Conservation (phyloP, 192 early-diverging fungal genomes). For the Backusella parvicylindrica region DNA sequence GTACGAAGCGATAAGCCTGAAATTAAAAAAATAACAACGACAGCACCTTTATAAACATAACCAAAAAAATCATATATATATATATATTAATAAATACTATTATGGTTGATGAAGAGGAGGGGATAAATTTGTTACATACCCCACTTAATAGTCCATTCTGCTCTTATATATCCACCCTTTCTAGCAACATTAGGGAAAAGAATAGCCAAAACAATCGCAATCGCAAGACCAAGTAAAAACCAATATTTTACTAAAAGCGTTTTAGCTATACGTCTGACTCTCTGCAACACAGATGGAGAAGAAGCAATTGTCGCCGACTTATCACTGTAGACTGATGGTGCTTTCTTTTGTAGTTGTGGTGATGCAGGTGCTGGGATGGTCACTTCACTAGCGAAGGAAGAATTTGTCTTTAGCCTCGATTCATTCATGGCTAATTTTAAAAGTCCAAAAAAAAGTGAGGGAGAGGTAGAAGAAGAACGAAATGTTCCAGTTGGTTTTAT, state of each 20-base stretch:
- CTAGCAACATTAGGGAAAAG: slow-evolving; percentile 56
- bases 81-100: not conserved
- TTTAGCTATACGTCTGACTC: not conserved
- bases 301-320: slow-evolving; percentile 8
- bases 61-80: not conserved
- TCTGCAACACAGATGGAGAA: not conserved
- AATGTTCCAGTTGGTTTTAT: not conserved
- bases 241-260: slow-evolving; percentile 29
- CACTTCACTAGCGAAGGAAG: slow-evolving; percentile 19
- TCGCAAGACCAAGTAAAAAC: slow-evolving; percentile 62
- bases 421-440: slow-evolving; percentile 25
- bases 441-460: slow-evolving; percentile 23
- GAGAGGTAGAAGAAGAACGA: not conserved
- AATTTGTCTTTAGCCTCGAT: slow-evolving; percentile 13
- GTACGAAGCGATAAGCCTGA: slow-evolving; percentile 36
- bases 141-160: slow-evolving; percentile 68
- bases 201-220: slow-evolving; percentile 62
- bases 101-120: not conserved
- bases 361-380: not conserved
- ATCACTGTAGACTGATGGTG: not conserved
- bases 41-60: slow-evolving; percentile 28
- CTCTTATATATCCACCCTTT: slow-evolving; percentile 43
- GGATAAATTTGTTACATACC: slow-evolving; percentile 25
- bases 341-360: not conserved
- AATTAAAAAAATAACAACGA: slow-evolving; percentile 38